A percentile compares a stretch with the other conserved stretches of the same genome.
Conservation (phyloP, 2,329 filamentous ascomycete species). For the Cryphonectria naterciae region DNA sequence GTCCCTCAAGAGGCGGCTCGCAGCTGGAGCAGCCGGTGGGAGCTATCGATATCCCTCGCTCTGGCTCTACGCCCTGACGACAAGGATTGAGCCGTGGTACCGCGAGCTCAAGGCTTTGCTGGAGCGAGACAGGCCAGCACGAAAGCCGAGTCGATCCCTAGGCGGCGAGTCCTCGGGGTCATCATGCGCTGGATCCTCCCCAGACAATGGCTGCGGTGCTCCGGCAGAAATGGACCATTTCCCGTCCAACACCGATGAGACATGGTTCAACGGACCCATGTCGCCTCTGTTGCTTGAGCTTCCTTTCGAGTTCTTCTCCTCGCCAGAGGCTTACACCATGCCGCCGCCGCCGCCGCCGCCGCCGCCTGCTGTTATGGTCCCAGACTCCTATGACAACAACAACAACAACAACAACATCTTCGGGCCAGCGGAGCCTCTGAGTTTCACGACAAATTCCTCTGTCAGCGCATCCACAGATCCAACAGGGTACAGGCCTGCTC, state of each 20-base stretch:
- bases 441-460: not conserved
- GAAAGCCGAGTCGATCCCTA: not conserved
- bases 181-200: not conserved
- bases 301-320: conserved; percentile 16
- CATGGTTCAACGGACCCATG: not conserved
- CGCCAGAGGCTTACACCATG: conserved; percentile 2
- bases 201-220: not conserved
- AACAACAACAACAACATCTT: not conserved
- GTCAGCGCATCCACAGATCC: not conserved
- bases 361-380: not conserved
- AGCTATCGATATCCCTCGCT: conserved; percentile 23
- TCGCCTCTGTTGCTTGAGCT: not conserved
- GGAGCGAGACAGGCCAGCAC: conserved; percentile 14
- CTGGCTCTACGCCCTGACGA: conserved; percentile 25
- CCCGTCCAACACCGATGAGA: not conserved
- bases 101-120: conserved; percentile 11
- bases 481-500: not conserved
- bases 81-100: conserved; percentile 26
- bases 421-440: not conserved
- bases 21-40: conserved; percentile 5
- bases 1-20: conserved; percentile 13
- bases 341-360: not conserved
- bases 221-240: not conserved
- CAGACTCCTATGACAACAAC: conserved; percentile 11
- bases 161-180: not conserved